phyloP scores from a whole-genome alignment of 2,329 filamentous ascomycete genomes.

The Thielaviopsis musarum region DNA sequence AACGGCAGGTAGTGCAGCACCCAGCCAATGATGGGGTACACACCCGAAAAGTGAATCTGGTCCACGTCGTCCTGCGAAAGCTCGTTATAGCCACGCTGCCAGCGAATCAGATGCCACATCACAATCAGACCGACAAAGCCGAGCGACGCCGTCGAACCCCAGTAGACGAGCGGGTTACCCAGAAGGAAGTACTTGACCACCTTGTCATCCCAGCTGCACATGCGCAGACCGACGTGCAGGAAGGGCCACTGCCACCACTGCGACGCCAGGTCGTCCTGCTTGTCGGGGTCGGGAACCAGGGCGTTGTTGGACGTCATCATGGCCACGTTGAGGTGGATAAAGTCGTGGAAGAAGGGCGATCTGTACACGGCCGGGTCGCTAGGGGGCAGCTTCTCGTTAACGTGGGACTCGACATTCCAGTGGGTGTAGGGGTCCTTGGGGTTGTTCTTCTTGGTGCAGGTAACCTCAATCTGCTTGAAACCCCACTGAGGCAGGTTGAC shows the following conservation, averaged over 20 bases:
- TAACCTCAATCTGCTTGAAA: conserved; percentile 98
- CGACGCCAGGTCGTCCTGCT: conserved; percentile 95
- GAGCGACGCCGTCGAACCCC: conserved; percentile 72
- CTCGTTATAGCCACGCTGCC: conserved; percentile 87
- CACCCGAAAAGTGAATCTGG: conserved; percentile 80
- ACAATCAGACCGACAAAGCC: conserved; percentile 56
- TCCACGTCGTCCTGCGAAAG: conserved; percentile 68
- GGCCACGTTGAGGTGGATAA: conserved; percentile 92
- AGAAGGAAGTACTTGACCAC: conserved; percentile 97
- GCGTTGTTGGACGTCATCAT: conserved; percentile 99
- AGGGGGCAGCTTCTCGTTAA: conserved; percentile 79
- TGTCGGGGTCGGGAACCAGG: conserved; percentile 90
- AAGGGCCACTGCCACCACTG: conserved; percentile 98
- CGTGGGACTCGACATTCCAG: conserved; percentile 96
- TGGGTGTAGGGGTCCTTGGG: conserved; percentile 88
- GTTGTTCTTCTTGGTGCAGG: conserved; percentile 84
- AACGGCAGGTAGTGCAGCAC: conserved; percentile 93
- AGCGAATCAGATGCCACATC: conserved; percentile 75
- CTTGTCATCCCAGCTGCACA: conserved; percentile 96
- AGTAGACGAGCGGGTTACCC: conserved; percentile 91
- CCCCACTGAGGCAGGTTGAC: conserved; percentile 97
- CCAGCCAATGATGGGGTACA: conserved; percentile 90
- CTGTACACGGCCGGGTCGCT: conserved; percentile 84
- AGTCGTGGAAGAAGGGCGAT: conserved; percentile 94
- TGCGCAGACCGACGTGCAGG: conserved; percentile 83